A percentile compares a stretch with the other conserved stretches of the same genome.
These are phyloP conservation scores for Solanum appendiculatum DNA, from an alignment of 257 asterid genomes.

Conservation along the genomic window DNA sequence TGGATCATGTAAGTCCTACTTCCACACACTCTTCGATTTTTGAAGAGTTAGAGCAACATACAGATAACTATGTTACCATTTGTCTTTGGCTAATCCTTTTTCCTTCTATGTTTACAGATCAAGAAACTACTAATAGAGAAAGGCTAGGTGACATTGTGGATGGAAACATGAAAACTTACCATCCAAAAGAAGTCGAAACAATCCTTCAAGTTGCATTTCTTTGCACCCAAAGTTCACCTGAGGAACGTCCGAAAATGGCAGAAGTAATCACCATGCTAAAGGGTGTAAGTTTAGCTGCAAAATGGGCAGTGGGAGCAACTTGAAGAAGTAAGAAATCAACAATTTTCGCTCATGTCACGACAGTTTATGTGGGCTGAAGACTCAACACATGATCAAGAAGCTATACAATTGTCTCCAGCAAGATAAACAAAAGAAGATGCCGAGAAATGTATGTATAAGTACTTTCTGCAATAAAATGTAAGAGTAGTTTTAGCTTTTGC, in stretches of 20 bases:
- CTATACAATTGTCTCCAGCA: slow-evolving; percentile 76
- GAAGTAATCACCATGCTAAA: slow-evolving; percentile 67
- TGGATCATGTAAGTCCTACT: slow-evolving; percentile 60
- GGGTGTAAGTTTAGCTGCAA: slow-evolving; percentile 69
- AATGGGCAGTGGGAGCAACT: slow-evolving; percentile 92
- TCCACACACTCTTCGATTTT: background rate
- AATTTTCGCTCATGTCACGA: slow-evolving; percentile 39
- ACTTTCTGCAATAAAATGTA: background rate
- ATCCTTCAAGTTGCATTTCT: slow-evolving; percentile 80
- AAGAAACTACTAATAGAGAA: slow-evolving; percentile 63
- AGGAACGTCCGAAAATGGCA: slow-evolving; percentile 77
- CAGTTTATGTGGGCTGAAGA: slow-evolving; percentile 70
- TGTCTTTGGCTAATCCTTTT: too few species aligned
- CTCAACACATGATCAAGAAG: slow-evolving; percentile 68
- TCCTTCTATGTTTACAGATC: slow-evolving; percentile 36
- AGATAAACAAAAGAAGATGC: slow-evolving; percentile 19
- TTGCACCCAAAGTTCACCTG: slow-evolving; percentile 73
- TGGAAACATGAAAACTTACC: slow-evolving; percentile 32
- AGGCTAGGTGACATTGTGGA: slow-evolving; percentile 66
- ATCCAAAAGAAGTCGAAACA: slow-evolving; percentile 51
- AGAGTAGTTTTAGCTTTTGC: background rate
- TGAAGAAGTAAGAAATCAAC: slow-evolving; percentile 46
- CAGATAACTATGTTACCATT: too few species aligned
- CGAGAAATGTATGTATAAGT: background rate
- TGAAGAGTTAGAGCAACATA: background rate